These are phyloP conservation scores for Arthrobotrys sinensis DNA, from an alignment of 2,329 filamentous ascomycete genomes.

Conservation along the genomic window DNA sequence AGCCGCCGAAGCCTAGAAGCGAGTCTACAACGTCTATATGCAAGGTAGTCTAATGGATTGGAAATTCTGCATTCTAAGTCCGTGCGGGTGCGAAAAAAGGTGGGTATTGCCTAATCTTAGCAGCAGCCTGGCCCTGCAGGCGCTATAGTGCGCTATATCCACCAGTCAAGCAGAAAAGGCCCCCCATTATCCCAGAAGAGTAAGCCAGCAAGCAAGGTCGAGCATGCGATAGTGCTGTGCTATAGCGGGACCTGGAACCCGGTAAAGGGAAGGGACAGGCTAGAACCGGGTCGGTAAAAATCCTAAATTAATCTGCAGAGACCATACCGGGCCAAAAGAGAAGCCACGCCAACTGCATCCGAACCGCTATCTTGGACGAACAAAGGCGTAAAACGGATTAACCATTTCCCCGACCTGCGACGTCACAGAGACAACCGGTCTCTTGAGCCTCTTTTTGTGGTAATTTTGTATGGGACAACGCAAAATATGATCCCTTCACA, in stretches of 20 bases:
- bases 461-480: slow-evolving; percentile 51
- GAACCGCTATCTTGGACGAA: slow-evolving; percentile 51
- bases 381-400: slow-evolving; percentile 29
- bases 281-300: slow-evolving; percentile 24
- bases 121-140: not conserved
- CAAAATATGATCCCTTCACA: slow-evolving; percentile 17
- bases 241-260: not conserved
- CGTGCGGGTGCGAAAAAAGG: slow-evolving; percentile 7
- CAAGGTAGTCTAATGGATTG: not conserved
- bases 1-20: slow-evolving; percentile 3
- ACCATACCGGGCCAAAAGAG: slow-evolving; percentile 23
- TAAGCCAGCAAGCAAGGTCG: not conserved
- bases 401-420: slow-evolving; percentile 43
- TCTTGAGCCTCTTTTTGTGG: slow-evolving; percentile 29
- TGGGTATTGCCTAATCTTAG: slow-evolving; percentile 16
- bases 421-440: not conserved
- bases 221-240: not conserved
- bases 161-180: not conserved
- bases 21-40: not conserved
- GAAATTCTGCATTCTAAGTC: slow-evolving; percentile 20
- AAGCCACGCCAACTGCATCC: slow-evolving; percentile 36
- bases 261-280: slow-evolving; percentile 6
- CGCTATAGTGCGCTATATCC: not conserved
- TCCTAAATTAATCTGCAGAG: slow-evolving; percentile 31
- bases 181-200: too few species aligned